These are phyloP conservation scores for Paecilomyces niveus DNA, from an alignment of 2,329 filamentous ascomycete genomes.

Conservation along the genomic window DNA sequence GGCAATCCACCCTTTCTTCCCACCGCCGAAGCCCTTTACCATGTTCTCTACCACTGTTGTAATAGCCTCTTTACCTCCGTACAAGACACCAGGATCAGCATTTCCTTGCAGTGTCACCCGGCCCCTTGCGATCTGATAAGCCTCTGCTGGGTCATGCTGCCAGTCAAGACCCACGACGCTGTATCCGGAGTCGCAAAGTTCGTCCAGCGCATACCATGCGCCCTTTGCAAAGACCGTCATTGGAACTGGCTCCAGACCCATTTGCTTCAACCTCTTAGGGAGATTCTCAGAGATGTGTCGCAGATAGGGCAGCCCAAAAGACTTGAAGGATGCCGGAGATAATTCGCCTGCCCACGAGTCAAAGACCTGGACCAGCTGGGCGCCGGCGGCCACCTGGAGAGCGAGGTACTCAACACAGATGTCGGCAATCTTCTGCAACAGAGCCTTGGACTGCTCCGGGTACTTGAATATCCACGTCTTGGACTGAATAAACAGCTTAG, in stretches of 20 bases:
- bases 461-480: conserved; percentile 98
- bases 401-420: conserved; percentile 93
- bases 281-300: conserved; percentile 75
- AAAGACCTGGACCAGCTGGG: conserved; percentile 94
- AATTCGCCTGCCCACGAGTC: conserved; percentile 98
- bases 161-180: conserved; percentile 93
- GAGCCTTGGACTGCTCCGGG: conserved; percentile 66
- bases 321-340: conserved; percentile 72
- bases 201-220: conserved; percentile 88
- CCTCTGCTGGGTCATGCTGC: conserved; percentile 81
- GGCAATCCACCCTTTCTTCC: conserved; percentile 90
- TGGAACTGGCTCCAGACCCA: conserved; percentile 72
- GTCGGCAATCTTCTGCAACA: conserved; percentile 87
- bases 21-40: conserved; percentile 75
- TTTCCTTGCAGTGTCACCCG: conserved; percentile 87
- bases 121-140: conserved; percentile 69
- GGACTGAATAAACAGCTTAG: conserved; percentile 85
- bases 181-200: conserved; percentile 81
- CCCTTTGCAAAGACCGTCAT: conserved; percentile 99
- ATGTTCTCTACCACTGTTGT: conserved; percentile 76
- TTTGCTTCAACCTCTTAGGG: conserved; percentile 63
- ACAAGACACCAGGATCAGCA: conserved; percentile 87
- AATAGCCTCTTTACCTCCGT: conserved; percentile 75
- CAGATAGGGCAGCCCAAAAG: conserved; percentile 81
- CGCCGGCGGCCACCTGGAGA: conserved; percentile 84